Evolutionary conservation across 1,139 yeast species (phyloP), one percentile per base, ranked within the genome.

Genomic region (Diutina siamensis): DNA sequence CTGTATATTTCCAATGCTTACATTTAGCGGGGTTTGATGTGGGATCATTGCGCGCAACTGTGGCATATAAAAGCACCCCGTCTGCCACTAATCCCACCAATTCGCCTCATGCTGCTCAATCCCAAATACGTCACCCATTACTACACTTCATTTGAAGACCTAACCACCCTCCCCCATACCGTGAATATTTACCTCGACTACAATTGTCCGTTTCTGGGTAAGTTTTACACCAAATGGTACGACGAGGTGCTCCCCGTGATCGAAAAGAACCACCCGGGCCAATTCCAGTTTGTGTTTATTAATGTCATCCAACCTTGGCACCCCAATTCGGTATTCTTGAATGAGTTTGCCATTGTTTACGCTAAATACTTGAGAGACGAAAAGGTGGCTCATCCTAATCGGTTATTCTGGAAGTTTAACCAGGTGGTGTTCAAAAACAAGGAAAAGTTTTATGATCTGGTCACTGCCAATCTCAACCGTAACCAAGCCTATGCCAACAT

Each of bases 231-330:
- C 50, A 79, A 79, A 48, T 61, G 85, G 51, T 67, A 71, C 50
- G 59, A 65, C 13, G 66, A 67, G 21, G 70, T 84, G 15, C 68
- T 80, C 36, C 87, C 88, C 4, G 52, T 61, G 35, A 62, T 80
- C 46, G 70, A 76, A 46, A 51, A 62, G 44, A 60, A 65, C 46
- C 65, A 71, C 50, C 77, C 80, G 0, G 71, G 69, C 46, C 60
- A 70, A 50, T 76, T 80, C 55, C 78, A 78, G 54, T 68, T 81
- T 48, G 72, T 75, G 3, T 72, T 75, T 57, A 72, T 81, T 51
- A 80, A 83, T 53, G 87, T 81, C 33, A 68, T 83, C 35, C 95
- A 86, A 61, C 92, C 94, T 52, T 86, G 95, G 95, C 95, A 86
- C 58, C 80, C 92, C 31, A 73, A 77, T 46, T 80, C 89, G 1